phyloP scores from a whole-genome alignment of 192 early-diverging fungal species.

The Lobosporangium transversale region DNA sequence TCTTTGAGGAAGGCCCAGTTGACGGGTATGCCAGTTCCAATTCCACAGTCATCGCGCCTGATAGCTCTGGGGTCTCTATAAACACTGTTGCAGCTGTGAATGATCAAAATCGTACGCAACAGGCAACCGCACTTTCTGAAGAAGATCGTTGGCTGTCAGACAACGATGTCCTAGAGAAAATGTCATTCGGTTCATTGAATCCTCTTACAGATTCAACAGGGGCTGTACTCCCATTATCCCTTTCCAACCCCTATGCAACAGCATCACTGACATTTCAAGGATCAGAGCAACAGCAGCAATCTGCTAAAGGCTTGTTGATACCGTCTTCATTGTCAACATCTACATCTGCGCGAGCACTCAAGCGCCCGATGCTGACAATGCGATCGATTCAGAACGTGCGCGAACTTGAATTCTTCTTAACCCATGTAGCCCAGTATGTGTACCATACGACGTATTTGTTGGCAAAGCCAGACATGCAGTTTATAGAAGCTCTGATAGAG shows the following conservation, averaged over 20 bases:
- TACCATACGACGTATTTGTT: constrained; percentile 79
- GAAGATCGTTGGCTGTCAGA: constrained; percentile 29
- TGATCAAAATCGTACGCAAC: constrained; percentile 19
- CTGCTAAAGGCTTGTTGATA: not conserved
- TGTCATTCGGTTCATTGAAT: constrained; percentile 21
- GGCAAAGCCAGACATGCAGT: constrained; percentile 77
- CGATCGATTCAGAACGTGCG: constrained; percentile 70
- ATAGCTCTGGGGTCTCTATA: not conserved
- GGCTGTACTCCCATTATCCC: constrained; percentile 23
- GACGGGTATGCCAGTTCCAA: constrained; percentile 31
- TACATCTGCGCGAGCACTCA: constrained; percentile 37
- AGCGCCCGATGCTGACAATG: constrained; percentile 82
- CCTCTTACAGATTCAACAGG: constrained; percentile 7
- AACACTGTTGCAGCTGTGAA: not conserved
- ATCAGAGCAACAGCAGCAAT: not conserved
- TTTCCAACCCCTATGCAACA: constrained; percentile 35
- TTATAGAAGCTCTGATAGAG: constrained; percentile 80
- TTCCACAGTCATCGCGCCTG: not conserved
- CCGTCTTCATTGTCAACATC: constrained; percentile 30
- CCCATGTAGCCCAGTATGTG: constrained; percentile 75
- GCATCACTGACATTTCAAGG: constrained; percentile 11
- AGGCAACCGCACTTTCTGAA: constrained; percentile 13
- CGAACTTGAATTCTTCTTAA: constrained; percentile 83
- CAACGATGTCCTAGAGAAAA: constrained; percentile 39
- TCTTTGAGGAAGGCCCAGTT: constrained; percentile 55